phyloP scores from a whole-genome alignment of 768 basidiomycete species.

The Lactarius trivialis region DNA sequence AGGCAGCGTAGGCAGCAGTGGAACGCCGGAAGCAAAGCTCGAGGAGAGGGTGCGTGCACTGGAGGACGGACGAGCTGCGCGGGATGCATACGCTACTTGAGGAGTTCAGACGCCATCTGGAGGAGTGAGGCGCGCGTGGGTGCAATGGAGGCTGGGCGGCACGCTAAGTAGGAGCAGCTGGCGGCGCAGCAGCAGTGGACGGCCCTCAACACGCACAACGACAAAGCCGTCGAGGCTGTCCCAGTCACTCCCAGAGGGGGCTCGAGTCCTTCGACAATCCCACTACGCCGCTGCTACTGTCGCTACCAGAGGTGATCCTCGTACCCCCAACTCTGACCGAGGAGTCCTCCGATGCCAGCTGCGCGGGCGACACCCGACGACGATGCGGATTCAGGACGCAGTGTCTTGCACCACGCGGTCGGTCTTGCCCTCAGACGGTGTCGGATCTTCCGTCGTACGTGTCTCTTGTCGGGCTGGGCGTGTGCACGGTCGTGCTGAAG shows the following conservation, averaged over 20 bases:
- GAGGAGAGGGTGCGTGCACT: conserved; percentile 23
- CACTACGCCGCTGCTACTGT: not conserved
- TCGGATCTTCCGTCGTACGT: conserved; percentile 40
- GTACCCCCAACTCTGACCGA: not conserved
- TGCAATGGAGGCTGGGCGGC: conserved; percentile 27
- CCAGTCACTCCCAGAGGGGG: not conserved
- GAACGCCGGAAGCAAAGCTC: not conserved
- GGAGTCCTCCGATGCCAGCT: not conserved
- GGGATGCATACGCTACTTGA: conserved; percentile 27
- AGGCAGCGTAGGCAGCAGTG: not conserved
- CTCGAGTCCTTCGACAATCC: not conserved
- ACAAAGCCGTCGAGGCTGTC: not conserved
- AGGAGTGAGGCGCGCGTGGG: conserved; percentile 27
- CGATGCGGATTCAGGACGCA: not conserved
- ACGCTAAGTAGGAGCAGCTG: not conserved
- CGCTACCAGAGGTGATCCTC: not conserved
- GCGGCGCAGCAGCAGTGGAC: too few species aligned
- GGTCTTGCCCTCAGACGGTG: conserved; percentile 23
- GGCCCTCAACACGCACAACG: not conserved
- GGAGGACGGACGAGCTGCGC: conserved; percentile 24
- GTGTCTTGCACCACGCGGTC: not conserved
- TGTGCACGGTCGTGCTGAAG: conserved; percentile 40
- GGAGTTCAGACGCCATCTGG: conserved; percentile 28
- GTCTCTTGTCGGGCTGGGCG: conserved; percentile 39
- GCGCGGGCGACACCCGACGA: not conserved